Base-by-base conservation (phyloP, 192 early-diverging fungal species). In the Backusella circina region DNA sequence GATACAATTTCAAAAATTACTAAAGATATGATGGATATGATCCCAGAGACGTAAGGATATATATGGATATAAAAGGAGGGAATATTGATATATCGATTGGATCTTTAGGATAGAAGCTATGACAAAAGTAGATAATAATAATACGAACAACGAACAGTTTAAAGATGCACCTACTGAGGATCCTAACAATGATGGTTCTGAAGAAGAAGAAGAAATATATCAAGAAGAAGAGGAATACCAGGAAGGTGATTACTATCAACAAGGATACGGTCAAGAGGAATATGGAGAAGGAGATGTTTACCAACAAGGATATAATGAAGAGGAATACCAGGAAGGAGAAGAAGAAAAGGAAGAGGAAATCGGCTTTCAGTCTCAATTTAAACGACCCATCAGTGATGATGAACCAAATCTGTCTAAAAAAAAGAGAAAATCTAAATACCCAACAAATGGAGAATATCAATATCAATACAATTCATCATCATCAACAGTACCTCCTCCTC, bases 151-250 rank as follows among this genome's bases (percentile, higher is more conserved):
- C 0, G 64, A 73, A 41, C n/a, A 39, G 35, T 18, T 26, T 72
- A 50, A 72, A 36, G 28, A 16, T 26, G 35, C n/a, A 16, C 5
- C 31, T 12, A 12, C n/a, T 10, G 16, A 65, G 7, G 28, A 38
- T 21, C 30, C 23, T 13, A 23, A 30, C 7, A 16, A 65, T 16
- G 28, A 74, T 10, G n/a, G n/a, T n/a, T n/a, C n/a, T n/a, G 72
- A 81, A n/a, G 50, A 69, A 5, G 65, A 70, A 18, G 65, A 38
- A 18, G 50, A 61, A 6, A 61, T 57, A 78, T 54, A 80, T 8
- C 71, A 54, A 80, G 33, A 44, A 3, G 32, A 76, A 47, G 30
- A 71, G 0, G 38, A 47, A 54, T 44, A 21, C 0, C 28, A 70
- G 31, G 57, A 7, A 7, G 69, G 31, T 16, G 26, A 5, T 7